A percentile compares a stretch with the other conserved stretches of the same genome.
phyloP scores from a whole-genome alignment of 2,329 filamentous ascomycete species.

The Helminthosporium solani region DNA sequence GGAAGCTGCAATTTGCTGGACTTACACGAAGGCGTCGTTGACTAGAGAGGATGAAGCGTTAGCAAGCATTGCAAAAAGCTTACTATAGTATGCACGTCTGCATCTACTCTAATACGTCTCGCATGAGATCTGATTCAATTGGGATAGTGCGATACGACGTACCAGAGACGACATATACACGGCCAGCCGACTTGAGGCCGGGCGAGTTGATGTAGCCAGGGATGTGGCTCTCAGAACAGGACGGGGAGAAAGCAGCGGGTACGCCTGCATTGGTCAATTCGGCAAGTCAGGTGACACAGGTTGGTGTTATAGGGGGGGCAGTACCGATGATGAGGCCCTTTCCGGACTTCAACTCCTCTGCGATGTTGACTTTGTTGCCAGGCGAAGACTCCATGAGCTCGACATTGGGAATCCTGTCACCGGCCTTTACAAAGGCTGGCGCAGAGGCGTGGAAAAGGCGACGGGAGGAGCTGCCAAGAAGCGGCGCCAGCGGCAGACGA shows the following conservation, averaged over 20 bases:
- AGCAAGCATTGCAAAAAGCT: background rate
- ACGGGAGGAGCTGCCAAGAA: constrained; percentile 18
- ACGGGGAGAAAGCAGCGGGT: constrained; percentile 53
- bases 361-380: constrained; percentile 85
- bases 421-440: constrained; percentile 67
- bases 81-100: background rate
- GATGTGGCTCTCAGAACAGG: constrained; percentile 70
- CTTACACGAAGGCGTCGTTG: constrained; percentile 93
- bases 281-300: constrained; percentile 32
- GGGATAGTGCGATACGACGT: too few relatives aligned
- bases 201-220: constrained; percentile 83
- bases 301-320: constrained; percentile 4
- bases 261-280: constrained; percentile 34
- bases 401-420: constrained; percentile 75
- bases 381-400: constrained; percentile 83
- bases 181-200: constrained; percentile 74
- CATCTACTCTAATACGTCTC: too few relatives aligned
- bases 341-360: constrained; percentile 68
- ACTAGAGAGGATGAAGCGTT: constrained; percentile 48
- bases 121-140: too few relatives aligned
- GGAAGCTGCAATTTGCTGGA: background rate
- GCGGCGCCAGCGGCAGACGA: constrained; percentile 24
- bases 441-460: constrained; percentile 64
- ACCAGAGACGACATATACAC: constrained; percentile 78
- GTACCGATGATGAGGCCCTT: constrained; percentile 73